Evolutionary conservation across 306 rosid genomes (phyloP), one percentile per base, ranked within the genome.

Genomic region (Malus asiatica): DNA sequence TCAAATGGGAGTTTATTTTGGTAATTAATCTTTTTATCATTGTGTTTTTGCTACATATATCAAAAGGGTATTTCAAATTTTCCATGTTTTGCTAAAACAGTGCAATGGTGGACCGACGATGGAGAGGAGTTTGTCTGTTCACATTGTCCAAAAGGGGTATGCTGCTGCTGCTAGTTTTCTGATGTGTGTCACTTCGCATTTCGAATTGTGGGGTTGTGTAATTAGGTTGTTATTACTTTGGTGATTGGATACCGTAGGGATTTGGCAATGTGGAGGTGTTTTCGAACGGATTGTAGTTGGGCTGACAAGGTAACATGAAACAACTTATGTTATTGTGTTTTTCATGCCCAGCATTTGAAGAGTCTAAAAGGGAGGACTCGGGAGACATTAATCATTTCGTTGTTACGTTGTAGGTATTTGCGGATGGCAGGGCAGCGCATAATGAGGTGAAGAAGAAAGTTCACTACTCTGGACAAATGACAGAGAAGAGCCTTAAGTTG

Each of bases 191-290:
- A 15, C 38, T 18, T 5, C 14, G 68, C 16, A 15, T 53, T 79
- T 70, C 23, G 22, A 12, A 32, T 65, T 64, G 32, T 83, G 69
- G 68, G 68, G 23, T 60, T 79, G 83, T 52, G 71, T 38, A 57
- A 64, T 27, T 80, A 35, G 25, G 61, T 12, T 68, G 44, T 79
- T 55, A 46, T 55, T 66, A 53, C 63, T 61, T 46, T n/a, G 81
- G 76, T 52, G n/a, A 57, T 61, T 84, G 75, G 70, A 53, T 59
- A 25, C 52, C 72, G 57, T 69, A 94, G 97, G 78, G 91, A 83
- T 72, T 84, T 90, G 78, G 98, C 96, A 45, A 90, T 90, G 96
- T 91, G 97, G 97, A 88, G 98, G 84, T 94, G 98, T 77, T 94
- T 91, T 80, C 92, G 82, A 60, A 65, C 72, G 68, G 74, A 83